Evolutionary conservation across 352 stramenopile genomes (phyloP), one percentile per base, ranked within the genome.

Genomic region (Thalassiosira hispida): DNA sequence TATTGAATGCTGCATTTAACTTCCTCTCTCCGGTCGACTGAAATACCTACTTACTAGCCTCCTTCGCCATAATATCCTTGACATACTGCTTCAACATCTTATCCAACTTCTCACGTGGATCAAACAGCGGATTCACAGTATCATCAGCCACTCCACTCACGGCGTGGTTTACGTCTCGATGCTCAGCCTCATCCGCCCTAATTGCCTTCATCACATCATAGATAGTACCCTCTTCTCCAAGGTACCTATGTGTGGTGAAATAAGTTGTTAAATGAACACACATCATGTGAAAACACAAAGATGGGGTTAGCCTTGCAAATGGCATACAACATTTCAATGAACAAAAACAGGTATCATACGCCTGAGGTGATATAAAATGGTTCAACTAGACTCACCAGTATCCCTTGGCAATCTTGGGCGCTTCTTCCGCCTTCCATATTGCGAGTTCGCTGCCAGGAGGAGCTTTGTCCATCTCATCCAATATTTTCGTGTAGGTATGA

Each of bases 141-240:
- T 86, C 79, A 40, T 84, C 60, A 12, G 81, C 68, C 1, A 91
- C 40, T 1, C 73, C 72, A 55, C 61, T 83, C 23, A 85, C 77
- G 11, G 81, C 46, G 71, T 97, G 94, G 83, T 97, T 97, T 52
- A 97, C 94, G 83, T 97, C 94, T 56, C 95, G 91, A 81, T 97
- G 94, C 82, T 96, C 96, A 16, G 93, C 93, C 79, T 97, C 95
- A 74, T 97, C 95, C 2, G 95, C 95, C 31, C 95, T 91, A 6
- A 97, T 87, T 35, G 93, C 96, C 76, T 96, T 93, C 89, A 97
- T 90, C 60, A 97, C 84, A 79, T 97, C 94, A n/a, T 94, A 89
- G 14, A 97, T 83, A 27, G 84, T 95, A 35, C 93, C 91, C 14
- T 93, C 73, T 11, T 95, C 86, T 9, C 92, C 89, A 9, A 97